phyloP scores from a whole-genome alignment of 257 asterid species.

The Salvia splendens region DNA sequence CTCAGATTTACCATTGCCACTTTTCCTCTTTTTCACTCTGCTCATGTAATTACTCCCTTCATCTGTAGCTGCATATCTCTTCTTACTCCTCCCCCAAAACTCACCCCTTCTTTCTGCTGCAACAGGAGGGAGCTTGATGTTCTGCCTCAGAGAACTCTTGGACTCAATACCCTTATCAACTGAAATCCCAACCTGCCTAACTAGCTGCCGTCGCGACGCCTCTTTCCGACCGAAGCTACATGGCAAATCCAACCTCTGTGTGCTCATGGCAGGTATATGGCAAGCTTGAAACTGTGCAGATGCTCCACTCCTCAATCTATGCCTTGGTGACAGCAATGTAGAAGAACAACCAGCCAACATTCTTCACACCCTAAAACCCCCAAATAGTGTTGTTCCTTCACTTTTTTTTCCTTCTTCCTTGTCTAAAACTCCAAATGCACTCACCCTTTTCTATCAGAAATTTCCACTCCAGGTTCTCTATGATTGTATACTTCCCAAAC shows the following conservation, averaged over 20 bases:
- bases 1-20: slow-evolving; percentile 29
- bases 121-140: slow-evolving; percentile 63
- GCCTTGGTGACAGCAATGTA: slow-evolving; percentile 87
- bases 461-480: slow-evolving; percentile 13
- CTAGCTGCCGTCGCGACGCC: slow-evolving; percentile 52
- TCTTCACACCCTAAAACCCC: slow-evolving; percentile 54
- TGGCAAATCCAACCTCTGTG: slow-evolving; percentile 91
- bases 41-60: slow-evolving; percentile 42
- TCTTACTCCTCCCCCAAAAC: slow-evolving; percentile 56
- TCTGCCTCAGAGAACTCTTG: slow-evolving; percentile 62
- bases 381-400: slow-evolving; percentile 28
- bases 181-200: slow-evolving; percentile 75
- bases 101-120: slow-evolving; percentile 50
- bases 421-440: slow-evolving; percentile 46
- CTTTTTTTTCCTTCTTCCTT: slow-evolving; percentile 20
- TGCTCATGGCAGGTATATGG: slow-evolving; percentile 90
- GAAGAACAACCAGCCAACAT: slow-evolving; percentile 99
- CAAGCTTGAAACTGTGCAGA: slow-evolving; percentile 83
- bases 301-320: slow-evolving; percentile 86
- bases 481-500: slow-evolving; percentile 29
- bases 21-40: slow-evolving; percentile 64
- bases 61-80: slow-evolving; percentile 73
- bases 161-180: slow-evolving; percentile 66
- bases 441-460: slow-evolving; percentile 6
- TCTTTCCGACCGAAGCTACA: slow-evolving; percentile 71